Conservation (phyloP, 768 basidiomycete genomes). For the Boletus subcaerulescens region DNA sequence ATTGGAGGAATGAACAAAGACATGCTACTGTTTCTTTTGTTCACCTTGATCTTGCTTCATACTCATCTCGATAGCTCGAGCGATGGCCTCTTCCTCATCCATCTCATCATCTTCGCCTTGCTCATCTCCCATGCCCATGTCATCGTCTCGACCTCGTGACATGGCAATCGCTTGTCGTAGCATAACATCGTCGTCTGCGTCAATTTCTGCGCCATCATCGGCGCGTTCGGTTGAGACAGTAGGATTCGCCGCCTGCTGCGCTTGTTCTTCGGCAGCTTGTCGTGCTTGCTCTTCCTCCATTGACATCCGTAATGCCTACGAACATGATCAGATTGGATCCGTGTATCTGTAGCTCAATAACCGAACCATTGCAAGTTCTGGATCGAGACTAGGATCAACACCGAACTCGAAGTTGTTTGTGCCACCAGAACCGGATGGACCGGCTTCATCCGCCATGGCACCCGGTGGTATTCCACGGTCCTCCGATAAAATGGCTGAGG, state of each 20-base stretch:
- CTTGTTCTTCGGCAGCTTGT: conserved; percentile 46
- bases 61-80: conserved; percentile 90
- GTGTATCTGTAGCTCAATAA: not conserved
- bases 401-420: conserved; percentile 77
- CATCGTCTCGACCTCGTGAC: conserved; percentile 57
- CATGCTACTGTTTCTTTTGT: conserved; percentile 34
- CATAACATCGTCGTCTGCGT: conserved; percentile 76
- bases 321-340: not conserved
- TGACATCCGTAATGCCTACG: conserved; percentile 92
- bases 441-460: conserved; percentile 52
- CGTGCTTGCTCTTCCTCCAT: conserved; percentile 93
- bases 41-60: conserved; percentile 62
- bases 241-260: conserved; percentile 27
- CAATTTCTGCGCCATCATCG: conserved; percentile 41
- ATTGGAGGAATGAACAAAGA: not conserved
- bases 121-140: conserved; percentile 38
- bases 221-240: conserved; percentile 21
- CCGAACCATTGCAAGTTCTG: conserved; percentile 92
- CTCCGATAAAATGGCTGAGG: conserved; percentile 77
- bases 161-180: conserved; percentile 75
- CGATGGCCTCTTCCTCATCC: conserved; percentile 87
- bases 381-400: conserved; percentile 93
- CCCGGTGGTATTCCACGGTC: conserved; percentile 73
- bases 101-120: conserved; percentile 66
- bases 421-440: conserved; percentile 45